Evolutionary conservation across 257 asterid species (phyloP), one percentile per base, ranked within the genome.

Genomic region (Ehretia macrophylla): DNA sequence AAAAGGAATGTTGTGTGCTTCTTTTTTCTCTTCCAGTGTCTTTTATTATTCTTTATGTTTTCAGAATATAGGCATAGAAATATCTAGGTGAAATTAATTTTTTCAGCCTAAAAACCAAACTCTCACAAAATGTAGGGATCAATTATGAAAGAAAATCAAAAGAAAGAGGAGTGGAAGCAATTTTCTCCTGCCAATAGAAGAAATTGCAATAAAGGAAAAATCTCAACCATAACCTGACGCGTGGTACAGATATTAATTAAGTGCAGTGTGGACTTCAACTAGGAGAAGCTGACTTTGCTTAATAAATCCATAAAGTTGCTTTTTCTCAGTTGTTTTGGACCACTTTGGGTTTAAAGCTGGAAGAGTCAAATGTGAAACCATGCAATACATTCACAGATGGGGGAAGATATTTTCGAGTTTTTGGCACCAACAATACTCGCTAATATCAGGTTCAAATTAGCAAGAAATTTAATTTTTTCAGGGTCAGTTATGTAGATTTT

Each of bases 271-370:
- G 56, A 32, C 57, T 72, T 66, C 21, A 52, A n/a, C 64, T 51
- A 37, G n/a, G 22, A n/a, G 9, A 17, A 27, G 66, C 44, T 10
- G 59, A 17, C 63, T 35, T 45, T n/a, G n/a, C 63, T 27, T 58
- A 76, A 62, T 82, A 48, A 85, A 85, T 80, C 35, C 84, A 50
- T 73, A 78, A 85, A 85, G 87, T 61, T 0, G 54, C 47, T 51
- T 66, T 73, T 64, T 59, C 21, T 45, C 11, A 3, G 16, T 2
- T 4, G 16, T 17, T 1, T 16, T 21, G 8, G 17, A 0, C 66
- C 35, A 37, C 54, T 53, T 58, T 21, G 20, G 52, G 22, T 42
- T 39, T 11, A 11, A 40, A 59, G 55, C n/a, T 20, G 5, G 23
- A 40, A 19, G 5, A 16, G 32, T 16, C 39, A 39, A 51, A 48